Conservation (phyloP, 306 rosid species). For the Lathyrus sativus region DNA sequence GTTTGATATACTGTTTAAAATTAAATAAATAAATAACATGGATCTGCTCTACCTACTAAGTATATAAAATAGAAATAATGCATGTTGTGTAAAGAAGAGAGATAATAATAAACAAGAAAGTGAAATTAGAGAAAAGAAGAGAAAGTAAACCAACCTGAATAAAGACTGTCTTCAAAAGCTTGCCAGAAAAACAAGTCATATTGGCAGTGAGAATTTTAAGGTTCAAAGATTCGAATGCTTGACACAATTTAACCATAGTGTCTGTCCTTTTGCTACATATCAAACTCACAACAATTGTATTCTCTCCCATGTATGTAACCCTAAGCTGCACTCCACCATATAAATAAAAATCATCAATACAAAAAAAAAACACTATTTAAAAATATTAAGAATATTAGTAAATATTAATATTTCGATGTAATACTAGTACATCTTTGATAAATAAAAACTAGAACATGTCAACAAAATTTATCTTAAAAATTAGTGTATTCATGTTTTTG, state of each 20-base stretch:
- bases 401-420: too few relatives aligned
- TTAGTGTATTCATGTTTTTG: too few relatives aligned
- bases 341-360: neutral
- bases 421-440: too few relatives aligned
- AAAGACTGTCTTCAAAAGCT: slow-evolving; percentile 82
- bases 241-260: slow-evolving; percentile 88
- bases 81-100: too few relatives aligned
- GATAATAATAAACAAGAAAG: neutral
- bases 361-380: neutral
- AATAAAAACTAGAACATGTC: too few relatives aligned
- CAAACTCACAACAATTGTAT: slow-evolving; percentile 73
- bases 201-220: slow-evolving; percentile 79
- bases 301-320: slow-evolving; percentile 77
- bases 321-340: slow-evolving; percentile 57
- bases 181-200: slow-evolving; percentile 68
- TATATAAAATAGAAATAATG: too few relatives aligned
- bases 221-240: slow-evolving; percentile 88
- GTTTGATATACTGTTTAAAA: too few relatives aligned
- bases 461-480: too few relatives aligned
- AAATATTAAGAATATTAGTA: too few relatives aligned
- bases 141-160: slow-evolving; percentile 58
- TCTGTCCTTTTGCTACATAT: slow-evolving; percentile 78
- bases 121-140: neutral
- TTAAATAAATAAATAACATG: too few relatives aligned
- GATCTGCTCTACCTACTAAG: too few relatives aligned